Percentiles rank a stretch among this genome's conserved stretches.
Conservation (phyloP, 2,329 filamentous ascomycete species). For the Alternaria sp. region DNA sequence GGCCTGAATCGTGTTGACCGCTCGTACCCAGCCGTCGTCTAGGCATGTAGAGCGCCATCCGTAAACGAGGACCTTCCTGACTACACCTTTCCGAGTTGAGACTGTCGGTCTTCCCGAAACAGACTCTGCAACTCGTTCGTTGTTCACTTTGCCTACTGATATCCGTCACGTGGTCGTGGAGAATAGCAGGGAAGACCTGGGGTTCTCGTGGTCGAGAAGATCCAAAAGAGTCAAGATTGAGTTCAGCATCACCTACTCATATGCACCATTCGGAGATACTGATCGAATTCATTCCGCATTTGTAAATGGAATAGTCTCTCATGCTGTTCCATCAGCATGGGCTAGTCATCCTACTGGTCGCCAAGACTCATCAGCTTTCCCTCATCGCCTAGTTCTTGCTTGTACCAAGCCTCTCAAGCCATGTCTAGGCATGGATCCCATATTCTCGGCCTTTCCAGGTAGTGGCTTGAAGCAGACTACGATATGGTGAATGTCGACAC, state of each 20-base stretch:
- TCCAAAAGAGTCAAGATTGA: not conserved
- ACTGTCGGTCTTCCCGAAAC: not conserved
- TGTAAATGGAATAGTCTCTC: not conserved
- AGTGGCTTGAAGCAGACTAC: not conserved
- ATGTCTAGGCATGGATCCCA: slow-evolving; percentile 3
- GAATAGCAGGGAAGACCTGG: not conserved
- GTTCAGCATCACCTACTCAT: not conserved
- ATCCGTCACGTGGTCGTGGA: not conserved
- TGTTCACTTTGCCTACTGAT: not conserved
- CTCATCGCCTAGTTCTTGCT: slow-evolving; percentile 1
- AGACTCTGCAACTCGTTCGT: not conserved
- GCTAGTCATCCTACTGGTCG: not conserved
- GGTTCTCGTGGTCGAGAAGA: not conserved
- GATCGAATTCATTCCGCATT: not conserved
- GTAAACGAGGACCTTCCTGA: not conserved
- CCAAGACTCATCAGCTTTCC: not conserved
- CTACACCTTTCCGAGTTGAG: not conserved
- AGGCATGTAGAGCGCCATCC: not conserved
- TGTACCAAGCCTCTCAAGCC: slow-evolving; percentile 10
- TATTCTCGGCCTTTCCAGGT: not conserved
- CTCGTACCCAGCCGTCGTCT: not conserved
- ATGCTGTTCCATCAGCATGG: not conserved
- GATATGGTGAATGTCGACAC: slow-evolving; percentile 1
- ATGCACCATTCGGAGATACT: not conserved
- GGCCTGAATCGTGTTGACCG: not conserved